A percentile compares a stretch with the other conserved stretches of the same genome.
These are phyloP conservation scores for Gilbertella persicaria DNA, from an alignment of 371 early-diverging fungal species.

Conservation along the genomic window DNA sequence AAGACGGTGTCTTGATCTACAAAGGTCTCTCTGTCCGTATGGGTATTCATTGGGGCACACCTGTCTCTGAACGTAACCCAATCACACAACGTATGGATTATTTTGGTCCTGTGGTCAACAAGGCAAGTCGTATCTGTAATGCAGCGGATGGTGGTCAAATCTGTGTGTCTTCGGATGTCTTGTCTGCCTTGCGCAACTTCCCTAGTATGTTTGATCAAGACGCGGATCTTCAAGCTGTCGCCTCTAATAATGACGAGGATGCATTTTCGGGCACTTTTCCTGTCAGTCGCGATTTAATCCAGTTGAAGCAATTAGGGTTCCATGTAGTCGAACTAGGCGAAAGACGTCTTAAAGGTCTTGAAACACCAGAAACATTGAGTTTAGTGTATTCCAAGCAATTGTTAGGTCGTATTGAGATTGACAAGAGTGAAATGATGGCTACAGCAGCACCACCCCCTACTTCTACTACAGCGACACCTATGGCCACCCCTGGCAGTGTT, in stretches of 20 bases:
- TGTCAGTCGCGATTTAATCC: conserved; percentile 57
- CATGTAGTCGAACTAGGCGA: conserved; percentile 80
- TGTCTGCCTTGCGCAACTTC: conserved; percentile 52
- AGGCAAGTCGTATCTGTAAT: conserved; percentile 83
- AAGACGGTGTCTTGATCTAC: conserved; percentile 69
- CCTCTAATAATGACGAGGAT: not conserved
- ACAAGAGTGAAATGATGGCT: conserved; percentile 35
- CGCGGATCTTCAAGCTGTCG: conserved; percentile 11
- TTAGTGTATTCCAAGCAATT: conserved; percentile 71
- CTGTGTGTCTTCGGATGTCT: conserved; percentile 67
- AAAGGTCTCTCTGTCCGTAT: conserved; percentile 91
- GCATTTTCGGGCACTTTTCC: conserved; percentile 22
- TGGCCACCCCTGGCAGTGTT: not conserved
- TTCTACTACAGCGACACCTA: not conserved
- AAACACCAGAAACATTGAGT: conserved; percentile 83
- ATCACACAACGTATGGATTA: conserved; percentile 95
- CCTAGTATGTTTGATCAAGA: conserved; percentile 42
- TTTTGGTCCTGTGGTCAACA: conserved; percentile 93
- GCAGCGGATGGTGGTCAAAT: conserved; percentile 95
- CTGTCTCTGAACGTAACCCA: conserved; percentile 90
- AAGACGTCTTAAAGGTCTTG: conserved; percentile 86
- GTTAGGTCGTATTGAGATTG: conserved; percentile 45
- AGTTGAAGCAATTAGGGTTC: conserved; percentile 72
- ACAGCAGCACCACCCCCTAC: not conserved
- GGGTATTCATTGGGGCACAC: conserved; percentile 94